Base-by-base conservation (phyloP, 2,329 filamentous ascomycete genomes). In the Cercospora sp. region DNA sequence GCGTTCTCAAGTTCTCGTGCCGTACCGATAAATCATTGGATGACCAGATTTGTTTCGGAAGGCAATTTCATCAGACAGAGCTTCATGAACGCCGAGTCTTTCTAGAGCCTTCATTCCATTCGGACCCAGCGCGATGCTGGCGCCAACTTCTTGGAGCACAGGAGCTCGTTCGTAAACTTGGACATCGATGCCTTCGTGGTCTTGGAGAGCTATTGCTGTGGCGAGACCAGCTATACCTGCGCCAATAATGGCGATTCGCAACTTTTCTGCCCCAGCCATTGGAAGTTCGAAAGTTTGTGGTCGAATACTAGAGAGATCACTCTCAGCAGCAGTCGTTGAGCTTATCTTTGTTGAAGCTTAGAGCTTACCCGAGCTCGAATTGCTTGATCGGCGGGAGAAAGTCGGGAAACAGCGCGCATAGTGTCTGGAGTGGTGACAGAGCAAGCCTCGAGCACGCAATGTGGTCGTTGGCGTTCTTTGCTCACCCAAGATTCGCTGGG, bases 201-300 rank as follows among this genome's bases (percentile, higher is more conserved):
- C 65, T 7, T 70, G 68, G 0, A 80, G 71, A 2, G 77, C 78
- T 57, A 82, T 79, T 2, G 79, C 78, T 3, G 78, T 74, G 1
- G 77, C 77, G 20, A 82, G 75, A 7, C 80, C 80, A 8, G 79
- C 79, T 33, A 82, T 78, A 6, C 80, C 80, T 28, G 74, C 77
- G 16, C 80, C 80, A 20, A 79, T 70, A 33, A 82, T 78, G 42
- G 78, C 78, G 53, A 76, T 58, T 63, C 74, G n/a, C 8, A 76
- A 53, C 30, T 63, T 67, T 2, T 59, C 31, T 8, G 58, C 48
- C 1, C 63, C 60, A 10, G 66, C 48, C 69, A 72, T 72, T 13
- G 20, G 26, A 40, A 18, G 16, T 9, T 45, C 13, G 13, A 63
- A 65, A 16, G 20, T 30, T 5, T 48, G 12, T 12, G 31, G 33